Percentiles rank a stretch among this genome's conserved stretches.
Conservation (phyloP, 1,284 basidiomycete species). For the Tilletia horrida region DNA sequence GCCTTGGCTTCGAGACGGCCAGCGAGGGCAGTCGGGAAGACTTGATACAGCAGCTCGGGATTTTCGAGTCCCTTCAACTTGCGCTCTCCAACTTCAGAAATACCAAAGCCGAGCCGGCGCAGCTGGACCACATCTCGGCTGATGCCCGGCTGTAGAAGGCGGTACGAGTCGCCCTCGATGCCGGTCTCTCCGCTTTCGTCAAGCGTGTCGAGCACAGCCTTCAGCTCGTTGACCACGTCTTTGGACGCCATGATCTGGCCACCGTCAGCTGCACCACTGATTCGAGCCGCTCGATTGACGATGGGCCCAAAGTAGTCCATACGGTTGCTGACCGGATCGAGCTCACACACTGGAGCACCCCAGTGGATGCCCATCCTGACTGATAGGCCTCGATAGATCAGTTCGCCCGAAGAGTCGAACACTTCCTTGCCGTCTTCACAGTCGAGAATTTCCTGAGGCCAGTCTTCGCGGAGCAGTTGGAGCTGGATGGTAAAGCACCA, state of each 20-base stretch:
- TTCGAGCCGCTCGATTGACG: conserved; percentile 69
- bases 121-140: conserved; percentile 66
- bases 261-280: conserved; percentile 78
- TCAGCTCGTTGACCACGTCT: conserved; percentile 63
- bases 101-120: conserved; percentile 69
- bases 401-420: conserved; percentile 66
- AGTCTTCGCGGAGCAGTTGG: conserved; percentile 76
- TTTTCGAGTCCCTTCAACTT: conserved; percentile 87
- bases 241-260: conserved; percentile 92
- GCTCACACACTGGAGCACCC: conserved; percentile 84
- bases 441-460: conserved; percentile 92
- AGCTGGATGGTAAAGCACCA: conserved; percentile 89
- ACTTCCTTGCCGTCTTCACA: conserved; percentile 85
- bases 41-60: conserved; percentile 71
- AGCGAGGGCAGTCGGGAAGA: conserved; percentile 75
- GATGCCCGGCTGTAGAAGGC: conserved; percentile 48
- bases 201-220: conserved; percentile 39
- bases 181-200: conserved; percentile 26
- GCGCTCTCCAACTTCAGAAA: conserved; percentile 78
- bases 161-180: conserved; percentile 38
- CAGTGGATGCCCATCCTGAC: conserved; percentile 98
- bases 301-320: conserved; percentile 70
- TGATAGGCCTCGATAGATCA: conserved; percentile 83
- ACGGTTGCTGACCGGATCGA: conserved; percentile 85
- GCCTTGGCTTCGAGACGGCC: conserved; percentile 70